A percentile compares a stretch with the other conserved stretches of the same genome.
phyloP scores from a whole-genome alignment of 306 rosid species.

The Fragaria vesca region DNA sequence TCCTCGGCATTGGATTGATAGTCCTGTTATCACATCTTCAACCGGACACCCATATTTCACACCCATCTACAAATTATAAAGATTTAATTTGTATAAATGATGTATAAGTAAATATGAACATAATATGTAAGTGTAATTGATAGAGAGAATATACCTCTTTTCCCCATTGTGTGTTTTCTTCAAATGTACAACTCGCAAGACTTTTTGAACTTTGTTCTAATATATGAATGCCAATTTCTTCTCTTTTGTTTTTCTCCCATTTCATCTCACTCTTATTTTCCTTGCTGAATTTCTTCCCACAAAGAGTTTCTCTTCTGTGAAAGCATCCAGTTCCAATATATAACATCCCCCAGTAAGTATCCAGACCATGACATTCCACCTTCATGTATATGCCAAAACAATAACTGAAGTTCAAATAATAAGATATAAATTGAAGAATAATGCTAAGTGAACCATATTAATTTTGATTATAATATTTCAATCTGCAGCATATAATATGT shows the following conservation, averaged over 20 bases:
- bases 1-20: conserved; percentile 48
- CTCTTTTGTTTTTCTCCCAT: conserved; percentile 33
- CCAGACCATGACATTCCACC: conserved; percentile 58
- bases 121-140: neutral
- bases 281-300: conserved; percentile 49
- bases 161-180: conserved; percentile 74
- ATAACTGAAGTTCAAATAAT: neutral
- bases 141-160: conserved; percentile 37
- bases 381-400: conserved; percentile 20
- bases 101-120: neutral
- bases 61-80: conserved; percentile 45
- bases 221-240: conserved; percentile 26
- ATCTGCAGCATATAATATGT: conserved; percentile 26
- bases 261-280: conserved; percentile 36
- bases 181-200: conserved; percentile 61
- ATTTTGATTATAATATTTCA: neutral
- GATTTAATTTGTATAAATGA: neutral
- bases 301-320: conserved; percentile 62
- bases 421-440: neutral
- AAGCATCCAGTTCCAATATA: conserved; percentile 77
- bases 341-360: conserved; percentile 61
- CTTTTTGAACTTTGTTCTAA: conserved; percentile 48
- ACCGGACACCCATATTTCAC: conserved; percentile 58
- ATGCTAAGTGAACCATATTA: no score
- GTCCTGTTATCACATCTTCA: conserved; percentile 71